These are phyloP conservation scores for Globisporangium paddicum DNA, from an alignment of 352 stramenopile genomes.

Conservation along the genomic window DNA sequence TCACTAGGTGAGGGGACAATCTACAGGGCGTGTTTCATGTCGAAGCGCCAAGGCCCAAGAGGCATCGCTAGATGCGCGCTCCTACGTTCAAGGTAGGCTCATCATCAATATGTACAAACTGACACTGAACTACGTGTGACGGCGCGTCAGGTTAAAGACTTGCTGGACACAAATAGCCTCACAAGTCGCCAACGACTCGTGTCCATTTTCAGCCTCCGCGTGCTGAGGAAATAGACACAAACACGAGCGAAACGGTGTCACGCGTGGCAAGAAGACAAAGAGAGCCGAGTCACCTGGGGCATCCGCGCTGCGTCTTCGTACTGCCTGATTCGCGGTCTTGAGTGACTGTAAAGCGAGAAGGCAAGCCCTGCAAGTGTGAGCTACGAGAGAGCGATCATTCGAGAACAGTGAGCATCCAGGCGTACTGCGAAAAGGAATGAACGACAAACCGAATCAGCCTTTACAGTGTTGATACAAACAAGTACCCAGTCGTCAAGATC, in stretches of 20 bases:
- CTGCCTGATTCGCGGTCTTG: neutral
- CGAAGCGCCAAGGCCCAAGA: too few relatives aligned
- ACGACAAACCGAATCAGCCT: neutral
- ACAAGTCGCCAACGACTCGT: neutral
- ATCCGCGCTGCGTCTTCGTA: neutral
- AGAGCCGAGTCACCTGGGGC: neutral
- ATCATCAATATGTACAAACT: too few relatives aligned
- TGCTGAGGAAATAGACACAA: neutral
- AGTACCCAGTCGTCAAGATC: neutral
- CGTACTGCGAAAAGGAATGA: conserved; percentile 3
- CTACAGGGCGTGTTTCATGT: too few relatives aligned
- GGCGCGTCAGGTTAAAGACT: neutral
- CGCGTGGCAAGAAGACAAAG: neutral
- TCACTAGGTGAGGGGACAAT: too few relatives aligned
- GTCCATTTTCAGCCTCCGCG: neutral
- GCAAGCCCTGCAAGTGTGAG: neutral
- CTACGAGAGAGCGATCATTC: neutral
- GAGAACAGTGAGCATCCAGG: neutral
- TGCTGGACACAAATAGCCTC: neutral
- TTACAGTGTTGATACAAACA: neutral
- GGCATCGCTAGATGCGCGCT: too few relatives aligned
- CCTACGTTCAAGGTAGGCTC: too few relatives aligned
- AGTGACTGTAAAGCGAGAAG: neutral
- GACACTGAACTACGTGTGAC: neutral
- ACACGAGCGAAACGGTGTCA: neutral